Conservation (phyloP, 2,329 filamentous ascomycete species). For the Orbilia blumenaviensis region DNA sequence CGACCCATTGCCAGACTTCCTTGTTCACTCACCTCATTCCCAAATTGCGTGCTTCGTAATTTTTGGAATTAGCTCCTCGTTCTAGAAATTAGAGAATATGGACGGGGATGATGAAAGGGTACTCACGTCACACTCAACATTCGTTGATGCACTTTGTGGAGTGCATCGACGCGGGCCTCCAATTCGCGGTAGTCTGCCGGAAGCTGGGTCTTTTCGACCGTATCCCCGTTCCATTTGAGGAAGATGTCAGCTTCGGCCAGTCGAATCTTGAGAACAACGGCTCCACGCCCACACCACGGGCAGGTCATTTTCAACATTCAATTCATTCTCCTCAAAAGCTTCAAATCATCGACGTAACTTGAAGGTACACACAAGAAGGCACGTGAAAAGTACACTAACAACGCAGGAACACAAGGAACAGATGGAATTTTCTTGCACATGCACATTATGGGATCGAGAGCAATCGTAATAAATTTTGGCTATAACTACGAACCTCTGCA, state of each 20-base stretch:
- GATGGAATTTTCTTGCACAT: background rate
- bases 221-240: constrained; percentile 52
- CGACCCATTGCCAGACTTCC: background rate
- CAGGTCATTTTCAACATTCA: constrained; percentile 52
- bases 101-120: constrained; percentile 1
- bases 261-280: constrained; percentile 49
- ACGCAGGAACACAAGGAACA: constrained; percentile 8
- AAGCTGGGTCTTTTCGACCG: constrained; percentile 78
- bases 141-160: constrained; percentile 97
- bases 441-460: background rate
- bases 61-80: background rate
- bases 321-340: constrained; percentile 39
- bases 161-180: constrained; percentile 96
- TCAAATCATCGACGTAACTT: constrained; percentile 2
- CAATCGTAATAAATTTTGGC: background rate
- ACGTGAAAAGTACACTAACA: constrained; percentile 24
- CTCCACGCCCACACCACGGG: constrained; percentile 30
- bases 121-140: constrained; percentile 94
- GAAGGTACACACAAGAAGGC: constrained; percentile 6
- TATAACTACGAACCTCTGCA: constrained; percentile 47
- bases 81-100: background rate
- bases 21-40: constrained; percentile 68
- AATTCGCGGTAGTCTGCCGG: constrained; percentile 97
- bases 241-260: constrained; percentile 54
- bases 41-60: constrained; percentile 80